A percentile compares a stretch with the other conserved stretches of the same genome.
These are phyloP conservation scores for Aureobasidium sp. DNA, from an alignment of 2,329 filamentous ascomycete species.

Conservation along the genomic window DNA sequence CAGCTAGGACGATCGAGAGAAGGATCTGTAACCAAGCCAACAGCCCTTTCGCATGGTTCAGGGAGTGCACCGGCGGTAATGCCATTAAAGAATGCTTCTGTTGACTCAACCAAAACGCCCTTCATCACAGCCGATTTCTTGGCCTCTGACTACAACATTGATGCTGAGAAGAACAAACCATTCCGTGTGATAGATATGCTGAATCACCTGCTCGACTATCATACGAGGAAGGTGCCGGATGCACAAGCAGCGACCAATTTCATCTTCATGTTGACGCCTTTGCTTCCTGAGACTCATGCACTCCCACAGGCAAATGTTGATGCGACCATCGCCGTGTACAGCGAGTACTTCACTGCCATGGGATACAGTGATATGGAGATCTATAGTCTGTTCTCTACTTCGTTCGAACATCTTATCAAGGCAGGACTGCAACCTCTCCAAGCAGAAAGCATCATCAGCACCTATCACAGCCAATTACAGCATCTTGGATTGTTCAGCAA, in stretches of 20 bases:
- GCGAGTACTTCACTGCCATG: slow-evolving; percentile 32
- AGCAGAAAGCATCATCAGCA: slow-evolving; percentile 48
- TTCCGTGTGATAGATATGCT: slow-evolving; percentile 39
- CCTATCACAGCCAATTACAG: slow-evolving; percentile 51
- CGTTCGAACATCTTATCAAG: slow-evolving; percentile 34
- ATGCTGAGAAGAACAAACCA: slow-evolving; percentile 29
- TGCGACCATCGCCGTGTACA: slow-evolving; percentile 32
- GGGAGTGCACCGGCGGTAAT: slow-evolving; percentile 20
- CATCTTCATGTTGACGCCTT: slow-evolving; percentile 39
- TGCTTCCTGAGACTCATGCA: slow-evolving; percentile 37
- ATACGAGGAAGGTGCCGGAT: slow-evolving; percentile 35
- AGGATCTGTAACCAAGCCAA: slow-evolving; percentile 5
- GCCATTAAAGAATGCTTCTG: neutral
- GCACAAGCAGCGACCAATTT: slow-evolving; percentile 43
- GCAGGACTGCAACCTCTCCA: slow-evolving; percentile 44
- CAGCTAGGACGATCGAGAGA: neutral
- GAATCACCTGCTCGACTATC: slow-evolving; percentile 34
- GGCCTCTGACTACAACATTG: slow-evolving; percentile 25
- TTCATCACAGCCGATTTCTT: slow-evolving; percentile 32
- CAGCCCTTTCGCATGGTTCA: slow-evolving; percentile 15
- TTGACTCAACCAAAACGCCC: slow-evolving; percentile 20
- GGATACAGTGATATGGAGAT: slow-evolving; percentile 34
- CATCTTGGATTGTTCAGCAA: slow-evolving; percentile 41
- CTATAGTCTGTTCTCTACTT: slow-evolving; percentile 33
- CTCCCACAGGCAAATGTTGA: slow-evolving; percentile 27